Conservation (phyloP, 169 alveolate genomes). For the Cystoisospora suis region DNA sequence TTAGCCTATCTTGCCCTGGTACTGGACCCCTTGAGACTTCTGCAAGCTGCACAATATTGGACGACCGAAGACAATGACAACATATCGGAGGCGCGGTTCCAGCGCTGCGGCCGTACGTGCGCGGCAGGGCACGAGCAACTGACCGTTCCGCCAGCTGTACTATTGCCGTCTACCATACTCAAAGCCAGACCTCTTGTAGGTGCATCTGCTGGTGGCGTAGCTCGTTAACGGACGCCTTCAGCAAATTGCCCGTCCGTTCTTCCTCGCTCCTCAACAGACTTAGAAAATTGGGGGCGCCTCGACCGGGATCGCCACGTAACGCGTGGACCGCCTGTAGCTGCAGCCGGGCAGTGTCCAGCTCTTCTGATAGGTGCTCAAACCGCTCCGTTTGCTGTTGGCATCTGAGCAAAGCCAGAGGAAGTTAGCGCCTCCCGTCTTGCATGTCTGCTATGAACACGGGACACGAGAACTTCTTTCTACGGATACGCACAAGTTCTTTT, state of each 20-base stretch:
- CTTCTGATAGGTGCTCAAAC: neutral
- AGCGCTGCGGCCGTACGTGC: neutral
- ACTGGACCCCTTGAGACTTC: neutral
- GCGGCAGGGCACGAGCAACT: neutral
- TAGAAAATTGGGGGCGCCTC: neutral
- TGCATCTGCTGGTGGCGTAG: neutral
- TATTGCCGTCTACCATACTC: neutral
- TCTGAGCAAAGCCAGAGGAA: neutral
- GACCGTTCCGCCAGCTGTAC: neutral
- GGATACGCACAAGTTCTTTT: too few relatives aligned
- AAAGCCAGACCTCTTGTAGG: neutral
- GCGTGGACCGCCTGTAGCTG: slow-evolving; percentile 23
- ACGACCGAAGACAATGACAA: neutral
- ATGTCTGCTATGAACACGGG: neutral
- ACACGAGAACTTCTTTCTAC: neutral
- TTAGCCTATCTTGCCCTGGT: neutral
- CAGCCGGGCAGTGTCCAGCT: neutral
- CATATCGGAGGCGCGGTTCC: neutral
- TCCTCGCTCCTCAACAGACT: neutral
- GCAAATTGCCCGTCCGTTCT: neutral
- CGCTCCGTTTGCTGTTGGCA: slow-evolving; percentile 12
- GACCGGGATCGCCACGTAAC: neutral
- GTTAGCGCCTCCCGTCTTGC: too few relatives aligned
- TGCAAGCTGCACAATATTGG: neutral
- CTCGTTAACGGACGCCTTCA: neutral